Percentiles rank a stretch among this genome's conserved stretches.
These are phyloP conservation scores for Paraphaeosphaeria sporulosa DNA, from an alignment of 2,329 filamentous ascomycete genomes.

Conservation along the genomic window DNA sequence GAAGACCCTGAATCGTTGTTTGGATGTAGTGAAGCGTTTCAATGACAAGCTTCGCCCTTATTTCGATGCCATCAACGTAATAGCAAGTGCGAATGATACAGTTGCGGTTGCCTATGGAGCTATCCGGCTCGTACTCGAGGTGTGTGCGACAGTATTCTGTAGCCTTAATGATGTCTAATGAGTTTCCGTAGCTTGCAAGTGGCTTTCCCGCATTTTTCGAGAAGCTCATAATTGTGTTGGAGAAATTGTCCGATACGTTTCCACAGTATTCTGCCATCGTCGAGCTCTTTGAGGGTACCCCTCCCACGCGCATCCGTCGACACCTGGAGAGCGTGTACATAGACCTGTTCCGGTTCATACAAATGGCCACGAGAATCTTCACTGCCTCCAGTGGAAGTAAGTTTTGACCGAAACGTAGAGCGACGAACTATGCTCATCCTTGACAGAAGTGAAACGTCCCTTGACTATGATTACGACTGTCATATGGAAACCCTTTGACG, in stretches of 20 bases:
- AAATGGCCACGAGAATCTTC: not conserved
- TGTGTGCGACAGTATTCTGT: not conserved
- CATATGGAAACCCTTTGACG: not conserved
- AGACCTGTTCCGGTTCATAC: not conserved
- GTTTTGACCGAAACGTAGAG: not conserved
- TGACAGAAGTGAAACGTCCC: not conserved
- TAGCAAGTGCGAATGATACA: not conserved
- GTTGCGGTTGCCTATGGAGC: not conserved
- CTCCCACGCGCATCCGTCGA: not conserved
- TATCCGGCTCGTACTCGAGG: not conserved
- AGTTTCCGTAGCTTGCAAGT: not conserved
- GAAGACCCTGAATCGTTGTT: not conserved
- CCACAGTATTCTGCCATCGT: not conserved
- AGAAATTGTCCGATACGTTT: not conserved
- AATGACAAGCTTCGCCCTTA: not conserved
- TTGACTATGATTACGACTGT: not conserved
- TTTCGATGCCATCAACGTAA: not conserved
- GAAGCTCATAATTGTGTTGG: not conserved
- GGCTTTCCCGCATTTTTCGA: not conserved
- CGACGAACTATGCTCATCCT: not conserved
- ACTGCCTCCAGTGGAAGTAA: not conserved
- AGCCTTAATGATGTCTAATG: not conserved
- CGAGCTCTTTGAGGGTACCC: not conserved
- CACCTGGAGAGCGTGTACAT: not conserved
- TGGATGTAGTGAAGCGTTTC: not conserved